Conservation (phyloP, 352 stramenopile species). For the Globisporangium nagaii region DNA sequence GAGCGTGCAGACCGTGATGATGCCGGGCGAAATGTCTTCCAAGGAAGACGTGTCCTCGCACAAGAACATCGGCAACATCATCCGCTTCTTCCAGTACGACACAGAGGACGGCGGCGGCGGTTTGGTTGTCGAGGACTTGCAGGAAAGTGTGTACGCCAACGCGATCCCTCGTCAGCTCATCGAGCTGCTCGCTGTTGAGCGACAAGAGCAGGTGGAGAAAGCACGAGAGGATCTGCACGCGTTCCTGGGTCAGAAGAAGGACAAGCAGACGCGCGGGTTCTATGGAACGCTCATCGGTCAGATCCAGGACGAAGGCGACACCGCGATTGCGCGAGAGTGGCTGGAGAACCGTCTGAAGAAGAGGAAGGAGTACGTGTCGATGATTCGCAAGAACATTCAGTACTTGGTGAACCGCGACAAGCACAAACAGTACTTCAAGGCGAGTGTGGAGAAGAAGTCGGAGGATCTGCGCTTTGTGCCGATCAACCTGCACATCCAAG, state of each 20-base stretch:
- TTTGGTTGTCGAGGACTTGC: conserved; percentile 80
- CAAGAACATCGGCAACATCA: conserved; percentile 88
- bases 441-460: conserved; percentile 84
- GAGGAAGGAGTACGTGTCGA: conserved; percentile 76
- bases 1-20: conserved; percentile 85
- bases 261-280: conserved; percentile 75
- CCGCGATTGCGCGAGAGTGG: conserved; percentile 68
- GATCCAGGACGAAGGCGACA: conserved; percentile 84
- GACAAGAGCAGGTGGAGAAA: conserved; percentile 75
- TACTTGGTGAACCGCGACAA: conserved; percentile 85
- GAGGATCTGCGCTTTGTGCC: conserved; percentile 77
- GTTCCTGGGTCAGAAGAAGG: conserved; percentile 85
- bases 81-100: conserved; percentile 86
- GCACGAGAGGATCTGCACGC: conserved; percentile 69
- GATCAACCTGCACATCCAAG: conserved; percentile 86
- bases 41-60: conserved; percentile 71
- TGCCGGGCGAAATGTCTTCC: conserved; percentile 66
- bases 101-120: conserved; percentile 73
- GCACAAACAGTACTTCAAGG: conserved; percentile 88
- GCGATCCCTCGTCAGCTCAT: conserved; percentile 78
- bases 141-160: conserved; percentile 75
- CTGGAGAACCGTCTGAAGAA: conserved; percentile 73
- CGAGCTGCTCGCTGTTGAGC: conserved; percentile 70
- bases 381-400: conserved; percentile 81
- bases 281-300: conserved; percentile 85